Percentiles rank a stretch among this genome's conserved stretches.
phyloP scores from a whole-genome alignment of 2,329 filamentous ascomycete species.

The Sphaerulina musiva region DNA sequence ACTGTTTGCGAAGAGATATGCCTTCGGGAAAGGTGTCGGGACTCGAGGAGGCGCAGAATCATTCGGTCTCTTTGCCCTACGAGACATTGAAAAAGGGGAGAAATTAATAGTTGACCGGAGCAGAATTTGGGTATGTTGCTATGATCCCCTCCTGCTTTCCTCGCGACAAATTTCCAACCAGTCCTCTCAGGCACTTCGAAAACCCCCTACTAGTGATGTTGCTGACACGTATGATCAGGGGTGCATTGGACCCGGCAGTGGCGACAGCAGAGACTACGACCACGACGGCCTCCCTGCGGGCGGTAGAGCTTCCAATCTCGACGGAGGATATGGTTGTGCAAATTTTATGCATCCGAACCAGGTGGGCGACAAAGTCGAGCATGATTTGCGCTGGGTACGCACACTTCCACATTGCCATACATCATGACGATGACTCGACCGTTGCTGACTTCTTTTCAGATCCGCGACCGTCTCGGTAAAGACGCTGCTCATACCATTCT shows the following conservation, averaged over 20 bases:
- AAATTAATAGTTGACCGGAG: slow-evolving; percentile 23
- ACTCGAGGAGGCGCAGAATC: slow-evolving; percentile 18
- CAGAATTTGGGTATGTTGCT: slow-evolving; percentile 24
- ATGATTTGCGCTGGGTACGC: slow-evolving; percentile 24
- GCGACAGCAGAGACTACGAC: background rate
- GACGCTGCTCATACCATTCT: slow-evolving; percentile 16
- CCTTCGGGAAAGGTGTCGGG: slow-evolving; percentile 18
- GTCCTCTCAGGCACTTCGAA: background rate
- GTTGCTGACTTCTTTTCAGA: background rate
- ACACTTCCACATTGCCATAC: slow-evolving; percentile 14
- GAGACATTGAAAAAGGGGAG: slow-evolving; percentile 17
- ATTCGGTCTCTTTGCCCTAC: slow-evolving; percentile 27
- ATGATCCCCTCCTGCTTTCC: background rate
- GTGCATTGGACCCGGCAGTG: slow-evolving; percentile 16
- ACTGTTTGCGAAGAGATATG: slow-evolving; percentile 19
- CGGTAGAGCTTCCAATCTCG: slow-evolving; percentile 12
- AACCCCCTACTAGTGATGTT: too few species aligned
- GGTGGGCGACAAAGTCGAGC: slow-evolving; percentile 10
- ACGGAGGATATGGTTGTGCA: slow-evolving; percentile 19
- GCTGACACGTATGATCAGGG: slow-evolving; percentile 10
- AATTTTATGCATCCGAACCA: slow-evolving; percentile 24
- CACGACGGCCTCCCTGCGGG: background rate
- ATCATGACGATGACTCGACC: background rate
- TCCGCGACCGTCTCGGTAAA: slow-evolving; percentile 12
- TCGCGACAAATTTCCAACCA: background rate